Evolutionary conservation across 768 basidiomycete genomes (phyloP), one percentile per base, ranked within the genome.

Genomic region (Pleurotus pulmonarius): DNA sequence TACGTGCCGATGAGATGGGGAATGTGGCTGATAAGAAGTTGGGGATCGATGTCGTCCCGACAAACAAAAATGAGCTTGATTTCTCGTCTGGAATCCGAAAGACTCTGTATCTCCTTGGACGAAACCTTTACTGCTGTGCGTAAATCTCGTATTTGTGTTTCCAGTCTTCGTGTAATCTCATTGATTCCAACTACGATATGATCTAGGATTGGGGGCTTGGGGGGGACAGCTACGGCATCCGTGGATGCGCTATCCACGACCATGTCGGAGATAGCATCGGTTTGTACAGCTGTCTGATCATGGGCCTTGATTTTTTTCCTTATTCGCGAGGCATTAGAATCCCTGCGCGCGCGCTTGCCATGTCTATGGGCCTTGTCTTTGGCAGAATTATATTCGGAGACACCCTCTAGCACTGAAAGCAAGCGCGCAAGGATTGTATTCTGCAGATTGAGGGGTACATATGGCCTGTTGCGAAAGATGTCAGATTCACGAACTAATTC

Each of bases 1-100:
- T 78, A 89, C 0, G 87, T 80, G 0, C 92, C 92, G 4, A 91
- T 82, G 37, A 94, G 76, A 61, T 85, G 81, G 8, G 87, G 91
- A 18, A 94, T 67, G 67, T 94, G 92, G 46, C 82, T 83, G 51
- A 92, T 74, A 49, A 93, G 72, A 15, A 83, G 70, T 7, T 85
- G 77, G 9, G 92, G 89, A 65, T 92, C 82, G 56, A 93, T 70
- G 63, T 94, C 92, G 29, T 81, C 82, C 43, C 79, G 77, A 67
- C 92, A 94, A 37, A 85, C 87, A 58, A 93, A 80, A 24, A 94
- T 73, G 46, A 78, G 60, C 62, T 69, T 72, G 44, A 81, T 39
- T 26, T 58, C 64, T 39, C 39, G 65, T 59, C 49, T 56, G 24
- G 60, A 48, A 45, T 61, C 46, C 25, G 56, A 24, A 39, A 60